Conservation (phyloP, 116 monocot species). For the Cymodocea nodosa region DNA sequence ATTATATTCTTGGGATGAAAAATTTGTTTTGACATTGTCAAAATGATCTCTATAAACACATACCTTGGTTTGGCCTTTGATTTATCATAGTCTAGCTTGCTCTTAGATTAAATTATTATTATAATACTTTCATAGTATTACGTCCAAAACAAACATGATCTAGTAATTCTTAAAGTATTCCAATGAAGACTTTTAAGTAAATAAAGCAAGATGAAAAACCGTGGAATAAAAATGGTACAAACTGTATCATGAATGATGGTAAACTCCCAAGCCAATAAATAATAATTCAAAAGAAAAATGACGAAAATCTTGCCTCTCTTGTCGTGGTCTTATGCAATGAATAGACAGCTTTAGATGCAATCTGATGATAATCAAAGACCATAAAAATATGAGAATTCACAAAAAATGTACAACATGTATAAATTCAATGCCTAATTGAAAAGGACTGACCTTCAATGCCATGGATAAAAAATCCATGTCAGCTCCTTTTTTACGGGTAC, state of each 20-base stretch:
- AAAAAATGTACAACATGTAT: not conserved
- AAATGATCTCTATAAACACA: too few relatives aligned
- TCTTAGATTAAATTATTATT: too few relatives aligned
- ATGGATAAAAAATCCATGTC: conserved; percentile 90
- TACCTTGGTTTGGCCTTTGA: too few relatives aligned
- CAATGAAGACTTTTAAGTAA: too few relatives aligned
- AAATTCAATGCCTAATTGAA: not conserved
- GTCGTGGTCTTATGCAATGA: conserved; percentile 97
- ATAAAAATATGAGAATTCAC: not conserved
- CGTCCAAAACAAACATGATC: too few relatives aligned
- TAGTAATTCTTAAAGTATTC: too few relatives aligned
- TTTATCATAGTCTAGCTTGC: too few relatives aligned
- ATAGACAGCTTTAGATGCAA: conserved; percentile 82
- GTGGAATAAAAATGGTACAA: too few relatives aligned
- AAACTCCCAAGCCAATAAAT: not conserved
- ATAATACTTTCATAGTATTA: too few relatives aligned
- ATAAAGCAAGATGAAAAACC: too few relatives aligned
- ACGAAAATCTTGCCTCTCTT: conserved; percentile 56
- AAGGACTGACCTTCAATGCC: conserved; percentile 52
- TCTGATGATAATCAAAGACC: conserved; percentile 25
- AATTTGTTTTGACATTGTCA: too few relatives aligned
- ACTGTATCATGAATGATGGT: not conserved
- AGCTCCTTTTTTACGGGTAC: conserved; percentile 72
- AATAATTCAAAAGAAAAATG: not conserved
- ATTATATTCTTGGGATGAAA: too few relatives aligned